These are phyloP conservation scores for Prinsepia uniflora DNA, from an alignment of 306 rosid genomes.

Conservation along the genomic window DNA sequence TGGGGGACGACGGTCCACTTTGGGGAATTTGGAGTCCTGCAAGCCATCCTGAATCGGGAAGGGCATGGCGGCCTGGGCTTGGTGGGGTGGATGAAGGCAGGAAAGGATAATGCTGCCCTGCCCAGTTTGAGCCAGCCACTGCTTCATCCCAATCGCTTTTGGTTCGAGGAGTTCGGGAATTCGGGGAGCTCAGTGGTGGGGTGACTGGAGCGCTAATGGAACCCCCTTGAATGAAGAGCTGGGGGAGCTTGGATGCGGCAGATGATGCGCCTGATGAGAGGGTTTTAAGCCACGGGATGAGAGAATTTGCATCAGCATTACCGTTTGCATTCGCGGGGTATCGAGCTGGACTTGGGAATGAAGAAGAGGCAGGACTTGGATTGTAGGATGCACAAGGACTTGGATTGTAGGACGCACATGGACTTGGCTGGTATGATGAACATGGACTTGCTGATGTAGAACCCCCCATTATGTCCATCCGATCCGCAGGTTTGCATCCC, in stretches of 20 bases:
- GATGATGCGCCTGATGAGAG: conserved; percentile 56
- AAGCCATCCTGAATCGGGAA: conserved; percentile 52
- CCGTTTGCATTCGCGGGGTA: conserved; percentile 37
- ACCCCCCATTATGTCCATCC: conserved; percentile 54
- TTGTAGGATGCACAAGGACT: conserved; percentile 45
- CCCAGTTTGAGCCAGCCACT: conserved; percentile 39
- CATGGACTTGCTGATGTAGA: conserved; percentile 55
- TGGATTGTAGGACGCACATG: conserved; percentile 42
- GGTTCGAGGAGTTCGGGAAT: conserved; percentile 45
- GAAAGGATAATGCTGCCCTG: conserved; percentile 37
- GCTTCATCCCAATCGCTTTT: conserved; percentile 53
- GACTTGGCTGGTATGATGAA: conserved; percentile 48
- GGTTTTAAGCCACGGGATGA: conserved; percentile 61
- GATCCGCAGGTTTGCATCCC: conserved; percentile 54
- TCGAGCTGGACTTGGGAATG: conserved; percentile 55
- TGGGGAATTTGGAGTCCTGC: conserved; percentile 48
- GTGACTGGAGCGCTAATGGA: conserved; percentile 65
- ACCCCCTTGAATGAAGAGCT: conserved; percentile 43
- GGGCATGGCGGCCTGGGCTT: conserved; percentile 47
- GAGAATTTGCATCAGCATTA: conserved; percentile 52
- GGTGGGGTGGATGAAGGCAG: conserved; percentile 59
- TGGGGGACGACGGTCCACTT: conserved; percentile 58
- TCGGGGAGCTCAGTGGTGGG: conserved; percentile 64
- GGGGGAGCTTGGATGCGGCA: conserved; percentile 43
- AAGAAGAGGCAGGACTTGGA: conserved; percentile 60